Conservation (phyloP, 2,329 filamentous ascomycete species). For the Colletotrichum sp. region DNA sequence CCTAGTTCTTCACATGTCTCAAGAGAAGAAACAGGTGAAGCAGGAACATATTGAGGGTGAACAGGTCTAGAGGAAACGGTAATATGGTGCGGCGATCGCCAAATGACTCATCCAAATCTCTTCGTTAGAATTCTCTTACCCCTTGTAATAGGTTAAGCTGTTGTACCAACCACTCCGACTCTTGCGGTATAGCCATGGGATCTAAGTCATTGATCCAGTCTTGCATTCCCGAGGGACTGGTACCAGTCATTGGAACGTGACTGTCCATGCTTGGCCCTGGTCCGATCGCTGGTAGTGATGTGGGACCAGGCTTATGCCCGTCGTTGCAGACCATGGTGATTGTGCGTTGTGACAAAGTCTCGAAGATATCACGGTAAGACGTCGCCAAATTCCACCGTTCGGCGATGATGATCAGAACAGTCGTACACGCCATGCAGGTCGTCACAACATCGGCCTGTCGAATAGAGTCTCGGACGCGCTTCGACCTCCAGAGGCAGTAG, state of each 20-base stretch:
- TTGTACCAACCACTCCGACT: slow-evolving; percentile 26
- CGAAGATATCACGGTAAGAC: slow-evolving; percentile 37
- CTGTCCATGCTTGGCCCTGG: background rate
- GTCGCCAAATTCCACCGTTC: slow-evolving; percentile 36
- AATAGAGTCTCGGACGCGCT: background rate
- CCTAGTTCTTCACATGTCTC: background rate
- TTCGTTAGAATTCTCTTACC: background rate
- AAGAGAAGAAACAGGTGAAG: background rate
- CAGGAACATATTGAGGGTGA: background rate
- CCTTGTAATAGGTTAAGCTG: slow-evolving; percentile 22
- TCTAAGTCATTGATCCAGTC: slow-evolving; percentile 25
- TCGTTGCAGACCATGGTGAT: slow-evolving; percentile 30
- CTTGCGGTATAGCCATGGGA: slow-evolving; percentile 18
- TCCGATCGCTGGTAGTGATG: background rate
- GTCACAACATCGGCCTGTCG: slow-evolving; percentile 26
- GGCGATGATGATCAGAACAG: slow-evolving; percentile 37
- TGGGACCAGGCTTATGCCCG: background rate
- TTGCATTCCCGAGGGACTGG: slow-evolving; percentile 5
- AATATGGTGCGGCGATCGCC: background rate
- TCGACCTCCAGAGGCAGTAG: slow-evolving; percentile 22
- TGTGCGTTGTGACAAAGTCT: slow-evolving; percentile 30
- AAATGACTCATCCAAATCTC: background rate
- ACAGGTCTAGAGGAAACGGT: background rate
- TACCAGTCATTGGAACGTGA: background rate
- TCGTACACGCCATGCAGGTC: slow-evolving; percentile 39